Evolutionary conservation across 2,329 filamentous ascomycete species (phyloP).

Genomic region (Ophiostoma quercus): DNA sequence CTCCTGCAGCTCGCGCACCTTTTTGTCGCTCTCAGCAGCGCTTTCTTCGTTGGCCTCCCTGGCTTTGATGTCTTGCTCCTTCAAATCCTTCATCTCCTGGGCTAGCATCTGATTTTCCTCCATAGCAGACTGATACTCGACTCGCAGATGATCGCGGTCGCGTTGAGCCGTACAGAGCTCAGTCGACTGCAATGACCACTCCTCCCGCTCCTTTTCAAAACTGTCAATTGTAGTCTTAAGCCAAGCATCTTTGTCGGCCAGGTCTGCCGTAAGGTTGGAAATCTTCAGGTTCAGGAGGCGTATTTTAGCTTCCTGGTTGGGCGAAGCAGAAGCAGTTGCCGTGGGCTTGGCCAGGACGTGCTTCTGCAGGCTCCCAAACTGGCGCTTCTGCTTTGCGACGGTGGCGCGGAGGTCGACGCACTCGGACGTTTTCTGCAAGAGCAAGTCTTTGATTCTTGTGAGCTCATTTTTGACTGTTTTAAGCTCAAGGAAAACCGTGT

Average conservation of each 20-base stretch:
- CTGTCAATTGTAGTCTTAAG: neutral
- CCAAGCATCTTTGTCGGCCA: neutral
- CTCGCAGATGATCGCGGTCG: no score
- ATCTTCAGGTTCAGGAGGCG: neutral
- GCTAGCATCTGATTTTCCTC: no score
- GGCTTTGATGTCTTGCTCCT: neutral
- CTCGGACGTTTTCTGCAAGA: neutral
- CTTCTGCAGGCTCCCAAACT: neutral
- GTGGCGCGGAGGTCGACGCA: neutral
- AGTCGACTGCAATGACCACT: neutral
- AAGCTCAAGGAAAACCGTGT: neutral
- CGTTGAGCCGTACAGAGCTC: neutral
- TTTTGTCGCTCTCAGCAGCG: neutral
- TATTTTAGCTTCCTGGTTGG: no score
- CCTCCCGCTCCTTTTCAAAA: neutral
- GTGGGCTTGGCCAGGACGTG: neutral
- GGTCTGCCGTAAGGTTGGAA: neutral
- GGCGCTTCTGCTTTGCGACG: neutral
- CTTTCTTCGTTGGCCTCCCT: neutral
- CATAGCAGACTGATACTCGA: no score
- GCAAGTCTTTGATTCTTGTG: neutral
- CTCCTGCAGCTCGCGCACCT: neutral
- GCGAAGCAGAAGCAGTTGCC: neutral
- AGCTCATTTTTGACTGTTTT: neutral
- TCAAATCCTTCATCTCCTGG: neutral